Evolutionary conservation across 495 filamentous ascomycete genomes (phyloP), one percentile per base, ranked within the genome.

Genomic region (Lasiosphaeriaceae sp.): DNA sequence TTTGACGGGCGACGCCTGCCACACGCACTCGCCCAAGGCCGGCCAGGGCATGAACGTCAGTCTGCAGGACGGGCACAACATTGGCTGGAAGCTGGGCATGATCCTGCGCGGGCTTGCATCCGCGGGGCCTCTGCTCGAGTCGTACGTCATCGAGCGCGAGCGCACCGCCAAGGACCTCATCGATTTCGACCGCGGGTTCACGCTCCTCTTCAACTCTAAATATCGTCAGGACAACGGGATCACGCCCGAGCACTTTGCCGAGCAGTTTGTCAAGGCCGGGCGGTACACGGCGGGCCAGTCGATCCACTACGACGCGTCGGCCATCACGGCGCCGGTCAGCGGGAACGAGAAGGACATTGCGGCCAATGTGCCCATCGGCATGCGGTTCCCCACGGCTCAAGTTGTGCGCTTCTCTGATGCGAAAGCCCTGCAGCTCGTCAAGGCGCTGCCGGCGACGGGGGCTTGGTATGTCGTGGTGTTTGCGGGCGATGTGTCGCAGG

Each of bases 71-170:
- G 75, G 74, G 0, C 73, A 80, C 62, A 92, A 94, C 54, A 81
- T 92, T 35, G 89, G 88, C 19, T 92, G 89, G 89, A 92, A 94
- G 69, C 74, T 94, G 4, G 86, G 81, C 1, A 68, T 79, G 23
- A 78, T 92, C 0, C 66, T 90, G 12, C 79, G 72, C 31, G 84
- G 84, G 12, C 71, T 78, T 43, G 83, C 85, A 2, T 23, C 26
- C 2, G 79, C 79, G 7, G 47, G 54, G 2, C 59, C 59, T 1
- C 60, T 91, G 3, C 73, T 92, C 1, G 70, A 83, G 60, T 89
- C 88, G 3, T 93, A 92, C 58, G 80, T 86, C 7, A 61, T 80
- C 4, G 89, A 93, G 68, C 78, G 89, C 3, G 75, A 84, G 62
- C 80, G 80, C 59, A 83, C 86, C 17, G 88, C 89, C 2, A 75